Base-by-base conservation (phyloP, 2,329 filamentous ascomycete genomes). In the Sarocladium strictum region DNA sequence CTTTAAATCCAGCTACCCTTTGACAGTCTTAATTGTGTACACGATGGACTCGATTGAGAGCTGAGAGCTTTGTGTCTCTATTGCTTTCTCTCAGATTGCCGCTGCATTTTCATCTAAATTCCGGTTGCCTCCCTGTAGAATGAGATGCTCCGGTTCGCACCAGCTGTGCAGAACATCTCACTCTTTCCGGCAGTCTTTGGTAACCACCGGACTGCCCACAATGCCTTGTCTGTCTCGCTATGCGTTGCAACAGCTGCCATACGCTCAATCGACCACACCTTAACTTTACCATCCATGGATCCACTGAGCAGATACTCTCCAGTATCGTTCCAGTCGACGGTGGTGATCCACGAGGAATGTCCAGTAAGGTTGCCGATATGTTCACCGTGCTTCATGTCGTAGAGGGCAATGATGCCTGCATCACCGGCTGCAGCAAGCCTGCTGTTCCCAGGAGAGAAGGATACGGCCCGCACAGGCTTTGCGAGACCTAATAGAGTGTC, bases 211-310 rank as follows among this genome's bases (percentile, higher is more conserved):
- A 92, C 89, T 54, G 84, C 83, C 88, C 92, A 97, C 2, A 97
- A 67, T 0, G 85, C 81, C 70, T 89, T 88, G 59, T 93, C 92
- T 5, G 89, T 91, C 73, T 97, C 92, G 56, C 87, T 92, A 67
- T 96, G 90, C 10, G 94, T 99, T 12, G 93, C 91, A 43, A 99
- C 94, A 66, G 94, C 97, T 3, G 79, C 78, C 55, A 84, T 81
- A 32, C 85, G 82, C 63, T 96, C 91, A 56, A 97, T 82, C 27
- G 90, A 93, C 94, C 94, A 99, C 27, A 97, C 89, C 71, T 96
- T 97, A 57, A 89, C 90, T 70, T 96, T 97, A 35, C 94, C 93
- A 65, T 97, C 92, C 68, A 95, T 90, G 1, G 88, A 85, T 49
- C 90, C 90, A 64, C 88, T 95, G 2, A 97, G 77, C 12, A 99